Conservation (phyloP, 2,329 filamentous ascomycete genomes). For the Penicillium janthinellum region DNA sequence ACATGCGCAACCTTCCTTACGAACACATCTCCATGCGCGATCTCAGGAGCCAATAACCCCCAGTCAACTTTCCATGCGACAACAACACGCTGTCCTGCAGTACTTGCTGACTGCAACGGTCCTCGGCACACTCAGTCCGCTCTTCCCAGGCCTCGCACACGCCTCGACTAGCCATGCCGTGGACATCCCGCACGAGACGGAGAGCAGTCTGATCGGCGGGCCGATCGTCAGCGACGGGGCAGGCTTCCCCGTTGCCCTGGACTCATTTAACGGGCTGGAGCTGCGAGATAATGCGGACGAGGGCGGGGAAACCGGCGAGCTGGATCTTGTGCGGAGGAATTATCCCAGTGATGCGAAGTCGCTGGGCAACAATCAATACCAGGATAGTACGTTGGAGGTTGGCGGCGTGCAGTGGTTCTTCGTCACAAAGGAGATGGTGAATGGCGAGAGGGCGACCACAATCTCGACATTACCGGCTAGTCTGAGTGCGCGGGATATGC, state of each 20-base stretch:
- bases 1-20: neutral
- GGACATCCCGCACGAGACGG: conserved; percentile 53
- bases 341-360: conserved; percentile 52
- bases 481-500: conserved; percentile 27
- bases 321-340: conserved; percentile 57
- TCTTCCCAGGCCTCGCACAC: conserved; percentile 61
- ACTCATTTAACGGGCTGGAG: conserved; percentile 34
- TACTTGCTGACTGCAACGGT: conserved; percentile 71
- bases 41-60: conserved; percentile 3
- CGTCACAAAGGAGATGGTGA: conserved; percentile 61
- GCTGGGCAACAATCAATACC: conserved; percentile 67
- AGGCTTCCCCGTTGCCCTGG: conserved; percentile 29
- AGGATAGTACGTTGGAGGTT: conserved; percentile 60
- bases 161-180: conserved; percentile 65
- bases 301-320: conserved; percentile 33
- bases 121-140: conserved; percentile 54
- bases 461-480: conserved; percentile 37
- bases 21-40: conserved; percentile 10
- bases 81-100: conserved; percentile 66
- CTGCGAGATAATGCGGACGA: conserved; percentile 35
- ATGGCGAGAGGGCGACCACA: conserved; percentile 44
- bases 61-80: conserved; percentile 39
- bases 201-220: conserved; percentile 48
- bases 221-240: conserved; percentile 35
- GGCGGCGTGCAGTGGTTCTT: conserved; percentile 67